Evolutionary conservation across 768 basidiomycete species (phyloP).

Genomic region (Collybia sp.): DNA sequence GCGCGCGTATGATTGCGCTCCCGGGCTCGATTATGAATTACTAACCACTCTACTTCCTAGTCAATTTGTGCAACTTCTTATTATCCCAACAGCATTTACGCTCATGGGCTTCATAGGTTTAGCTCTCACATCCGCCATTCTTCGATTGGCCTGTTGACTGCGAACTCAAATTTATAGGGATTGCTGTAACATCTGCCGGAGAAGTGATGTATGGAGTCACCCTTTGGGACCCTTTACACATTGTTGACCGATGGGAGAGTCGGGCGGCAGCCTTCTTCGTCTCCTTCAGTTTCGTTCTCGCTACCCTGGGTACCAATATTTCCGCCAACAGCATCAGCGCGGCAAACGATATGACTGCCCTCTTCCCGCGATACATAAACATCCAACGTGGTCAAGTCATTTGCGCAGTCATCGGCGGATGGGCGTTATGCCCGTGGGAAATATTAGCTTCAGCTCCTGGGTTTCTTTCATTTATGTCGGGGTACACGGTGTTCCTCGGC

Average conservation of each 20-base stretch:
- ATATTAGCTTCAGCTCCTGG: conserved; percentile 65
- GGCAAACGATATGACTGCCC: conserved; percentile 83
- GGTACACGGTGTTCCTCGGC: conserved; percentile 83
- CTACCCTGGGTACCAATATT: conserved; percentile 69
- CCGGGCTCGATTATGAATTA: neutral
- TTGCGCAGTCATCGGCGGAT: conserved; percentile 79
- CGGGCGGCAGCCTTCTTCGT: conserved; percentile 85
- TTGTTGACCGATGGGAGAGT: conserved; percentile 82
- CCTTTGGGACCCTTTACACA: conserved; percentile 69
- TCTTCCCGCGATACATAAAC: conserved; percentile 74
- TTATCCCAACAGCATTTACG: conserved; percentile 77
- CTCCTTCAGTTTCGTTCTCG: conserved; percentile 66
- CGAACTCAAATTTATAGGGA: conserved; percentile 30
- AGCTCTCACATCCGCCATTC: neutral
- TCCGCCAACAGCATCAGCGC: conserved; percentile 72
- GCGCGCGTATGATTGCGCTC: conserved; percentile 39
- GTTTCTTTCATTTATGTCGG: conserved; percentile 75
- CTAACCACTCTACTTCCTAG: conserved; percentile 23
- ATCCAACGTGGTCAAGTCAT: conserved; percentile 76
- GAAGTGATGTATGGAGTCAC: conserved; percentile 61
- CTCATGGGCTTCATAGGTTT: conserved; percentile 65
- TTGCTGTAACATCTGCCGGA: conserved; percentile 77
- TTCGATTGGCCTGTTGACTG: neutral
- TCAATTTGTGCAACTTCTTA: conserved; percentile 68
- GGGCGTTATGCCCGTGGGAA: conserved; percentile 86